phyloP scores from a whole-genome alignment of 2,329 filamentous ascomycete genomes.

The Microsporum ferrugineum region DNA sequence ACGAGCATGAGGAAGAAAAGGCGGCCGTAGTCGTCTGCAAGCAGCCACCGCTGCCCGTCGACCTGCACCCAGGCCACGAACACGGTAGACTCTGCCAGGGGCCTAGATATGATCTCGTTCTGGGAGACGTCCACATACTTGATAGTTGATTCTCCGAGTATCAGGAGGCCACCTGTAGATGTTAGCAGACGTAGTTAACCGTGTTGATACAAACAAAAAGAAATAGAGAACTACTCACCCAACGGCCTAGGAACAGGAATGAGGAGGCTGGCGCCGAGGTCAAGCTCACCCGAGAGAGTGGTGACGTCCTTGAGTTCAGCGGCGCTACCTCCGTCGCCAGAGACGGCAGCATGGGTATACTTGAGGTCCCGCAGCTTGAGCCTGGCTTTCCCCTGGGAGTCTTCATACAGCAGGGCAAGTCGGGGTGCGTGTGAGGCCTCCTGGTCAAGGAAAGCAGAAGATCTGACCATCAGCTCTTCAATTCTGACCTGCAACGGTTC shows the following conservation, averaged over 20 bases:
- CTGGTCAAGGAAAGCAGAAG: constrained; percentile 54
- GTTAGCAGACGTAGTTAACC: not conserved
- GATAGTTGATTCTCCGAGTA: constrained; percentile 69
- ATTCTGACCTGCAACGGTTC: constrained; percentile 52
- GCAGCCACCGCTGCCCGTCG: constrained; percentile 68
- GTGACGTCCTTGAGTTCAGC: constrained; percentile 45
- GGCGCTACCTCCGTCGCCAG: constrained; percentile 35
- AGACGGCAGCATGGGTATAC: constrained; percentile 36
- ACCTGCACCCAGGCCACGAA: constrained; percentile 88
- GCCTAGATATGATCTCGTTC: constrained; percentile 52
- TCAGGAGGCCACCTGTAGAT: constrained; percentile 49
- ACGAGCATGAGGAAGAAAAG: constrained; percentile 75
- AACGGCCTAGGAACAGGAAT: constrained; percentile 50
- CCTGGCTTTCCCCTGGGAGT: constrained; percentile 46
- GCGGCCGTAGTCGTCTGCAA: constrained; percentile 82
- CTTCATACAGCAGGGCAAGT: constrained; percentile 54
- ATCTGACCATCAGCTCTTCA: constrained; percentile 55
- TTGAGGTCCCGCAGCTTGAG: constrained; percentile 46
- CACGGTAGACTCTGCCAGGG: constrained; percentile 62
- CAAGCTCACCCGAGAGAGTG: constrained; percentile 43
- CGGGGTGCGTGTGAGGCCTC: constrained; percentile 42
- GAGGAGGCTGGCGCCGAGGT: constrained; percentile 49
- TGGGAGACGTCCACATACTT: constrained; percentile 73
- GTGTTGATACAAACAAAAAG: not conserved
- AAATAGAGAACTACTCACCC: constrained; percentile 23